A percentile compares a stretch with the other conserved stretches of the same genome.
These are phyloP conservation scores for Mycogone perniciosa DNA, from an alignment of 2,329 filamentous ascomycete species.

Conservation along the genomic window DNA sequence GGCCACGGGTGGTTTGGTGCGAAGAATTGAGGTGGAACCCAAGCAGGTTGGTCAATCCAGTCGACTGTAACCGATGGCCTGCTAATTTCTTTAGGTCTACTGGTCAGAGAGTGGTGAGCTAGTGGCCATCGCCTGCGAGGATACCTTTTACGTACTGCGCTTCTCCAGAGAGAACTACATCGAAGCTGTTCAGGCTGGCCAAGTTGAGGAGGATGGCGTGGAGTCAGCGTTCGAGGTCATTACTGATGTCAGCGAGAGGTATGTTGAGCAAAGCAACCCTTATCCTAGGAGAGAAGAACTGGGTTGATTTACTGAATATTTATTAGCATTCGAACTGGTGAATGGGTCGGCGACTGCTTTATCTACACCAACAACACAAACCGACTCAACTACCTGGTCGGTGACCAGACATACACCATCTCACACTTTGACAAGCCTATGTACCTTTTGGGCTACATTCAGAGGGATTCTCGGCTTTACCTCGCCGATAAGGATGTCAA, in stretches of 20 bases:
- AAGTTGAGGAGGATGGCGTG: constrained; percentile 84
- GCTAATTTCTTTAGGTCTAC: constrained; percentile 57
- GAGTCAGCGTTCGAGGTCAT: constrained; percentile 95
- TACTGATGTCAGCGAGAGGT: constrained; percentile 89
- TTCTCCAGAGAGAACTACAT: constrained; percentile 87
- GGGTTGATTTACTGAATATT: not conserved
- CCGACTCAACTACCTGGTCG: constrained; percentile 94
- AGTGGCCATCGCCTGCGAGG: constrained; percentile 86
- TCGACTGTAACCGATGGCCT: not conserved
- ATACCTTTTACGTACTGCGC: constrained; percentile 88
- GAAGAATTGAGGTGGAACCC: constrained; percentile 79
- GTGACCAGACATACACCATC: constrained; percentile 95
- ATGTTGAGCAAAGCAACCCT: constrained; percentile 20
- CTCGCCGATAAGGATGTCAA: constrained; percentile 92
- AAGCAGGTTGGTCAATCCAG: constrained; percentile 33
- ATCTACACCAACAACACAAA: constrained; percentile 98
- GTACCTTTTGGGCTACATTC: constrained; percentile 93
- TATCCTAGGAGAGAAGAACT: not conserved
- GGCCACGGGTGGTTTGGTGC: constrained; percentile 80
- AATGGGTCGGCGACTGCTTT: constrained; percentile 98
- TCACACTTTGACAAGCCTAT: constrained; percentile 94
- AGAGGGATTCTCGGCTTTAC: constrained; percentile 91
- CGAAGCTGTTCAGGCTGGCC: constrained; percentile 72
- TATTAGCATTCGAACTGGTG: constrained; percentile 75
- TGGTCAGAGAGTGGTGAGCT: constrained; percentile 97